Percentiles rank a stretch among this genome's conserved stretches.
phyloP scores from a whole-genome alignment of 257 asterid genomes.

The Thymus mandschuricus region DNA sequence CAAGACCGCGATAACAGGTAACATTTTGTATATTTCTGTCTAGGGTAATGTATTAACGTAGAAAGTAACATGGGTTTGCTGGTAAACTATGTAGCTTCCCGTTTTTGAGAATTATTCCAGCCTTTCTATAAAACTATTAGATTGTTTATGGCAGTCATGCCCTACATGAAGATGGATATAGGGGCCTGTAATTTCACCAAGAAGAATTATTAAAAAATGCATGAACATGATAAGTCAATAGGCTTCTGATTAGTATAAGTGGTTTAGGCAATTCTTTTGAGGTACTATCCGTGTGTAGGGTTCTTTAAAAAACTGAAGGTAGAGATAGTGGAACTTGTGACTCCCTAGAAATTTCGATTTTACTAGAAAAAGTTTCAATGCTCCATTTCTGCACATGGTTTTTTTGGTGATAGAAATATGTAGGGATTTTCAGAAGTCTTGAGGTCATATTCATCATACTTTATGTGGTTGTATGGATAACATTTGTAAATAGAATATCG shows the following conservation, averaged over 20 bases:
- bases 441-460: background rate
- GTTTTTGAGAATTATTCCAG: background rate
- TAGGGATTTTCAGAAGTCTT: background rate
- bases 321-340: background rate
- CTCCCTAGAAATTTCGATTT: background rate
- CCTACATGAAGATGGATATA: too few relatives aligned
- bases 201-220: too few relatives aligned
- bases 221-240: too few relatives aligned
- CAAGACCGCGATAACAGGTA: slow-evolving; percentile 60
- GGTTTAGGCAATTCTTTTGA: too few relatives aligned
- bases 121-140: too few relatives aligned
- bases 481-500: slow-evolving; percentile 1
- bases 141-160: too few relatives aligned
- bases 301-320: background rate
- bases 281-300: too few relatives aligned
- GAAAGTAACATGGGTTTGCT: slow-evolving; percentile 6
- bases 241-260: too few relatives aligned
- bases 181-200: too few relatives aligned
- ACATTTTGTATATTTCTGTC: background rate
- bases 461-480: slow-evolving; percentile 3
- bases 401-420: background rate
- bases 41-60: background rate
- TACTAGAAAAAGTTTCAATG: background rate
- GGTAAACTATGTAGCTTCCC: background rate
- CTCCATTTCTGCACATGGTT: background rate